Percentiles rank a stretch among this genome's conserved stretches.
Conservation (phyloP, 2,329 filamentous ascomycete genomes). For the Alternaria metachromatica region DNA sequence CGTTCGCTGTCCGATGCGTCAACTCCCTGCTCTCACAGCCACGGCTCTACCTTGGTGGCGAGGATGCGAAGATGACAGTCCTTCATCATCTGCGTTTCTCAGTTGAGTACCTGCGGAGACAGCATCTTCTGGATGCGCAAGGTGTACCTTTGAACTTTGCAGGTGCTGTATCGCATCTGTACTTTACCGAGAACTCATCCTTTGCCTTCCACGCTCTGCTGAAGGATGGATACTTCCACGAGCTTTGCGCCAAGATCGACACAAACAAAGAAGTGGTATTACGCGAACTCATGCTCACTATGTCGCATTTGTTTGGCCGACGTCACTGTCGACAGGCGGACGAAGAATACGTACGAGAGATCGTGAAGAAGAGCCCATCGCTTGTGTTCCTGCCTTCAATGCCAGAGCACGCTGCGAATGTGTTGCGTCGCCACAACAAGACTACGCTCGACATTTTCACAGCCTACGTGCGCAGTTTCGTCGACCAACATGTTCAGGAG, state of each 20-base stretch:
- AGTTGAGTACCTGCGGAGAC: constrained; percentile 76
- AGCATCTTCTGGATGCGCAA: constrained; percentile 66
- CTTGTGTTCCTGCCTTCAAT: constrained; percentile 70
- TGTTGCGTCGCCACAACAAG: constrained; percentile 68
- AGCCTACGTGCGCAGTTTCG: constrained; percentile 72
- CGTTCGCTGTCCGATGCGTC: constrained; percentile 67
- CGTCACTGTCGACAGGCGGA: constrained; percentile 58
- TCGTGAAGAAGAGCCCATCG: constrained; percentile 65
- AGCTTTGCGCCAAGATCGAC: constrained; percentile 65
- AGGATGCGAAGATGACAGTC: constrained; percentile 71
- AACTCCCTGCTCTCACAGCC: constrained; percentile 73
- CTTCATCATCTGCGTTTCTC: constrained; percentile 81
- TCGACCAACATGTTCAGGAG: constrained; percentile 66
- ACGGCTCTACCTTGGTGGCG: constrained; percentile 72
- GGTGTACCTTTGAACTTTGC: constrained; percentile 76
- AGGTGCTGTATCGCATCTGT: constrained; percentile 72
- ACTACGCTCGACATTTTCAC: constrained; percentile 71
- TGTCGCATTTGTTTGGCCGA: constrained; percentile 75
- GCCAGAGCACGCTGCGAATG: constrained; percentile 62
- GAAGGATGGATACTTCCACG: constrained; percentile 72
- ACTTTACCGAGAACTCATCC: constrained; percentile 76
- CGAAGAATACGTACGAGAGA: constrained; percentile 55
- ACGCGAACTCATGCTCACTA: constrained; percentile 69
- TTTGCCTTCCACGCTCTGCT: constrained; percentile 80
- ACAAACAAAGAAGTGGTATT: constrained; percentile 59